Evolutionary conservation across 139 green algal species (phyloP), one percentile per base, ranked within the genome.

Genomic region (Nannochloris sp.): DNA sequence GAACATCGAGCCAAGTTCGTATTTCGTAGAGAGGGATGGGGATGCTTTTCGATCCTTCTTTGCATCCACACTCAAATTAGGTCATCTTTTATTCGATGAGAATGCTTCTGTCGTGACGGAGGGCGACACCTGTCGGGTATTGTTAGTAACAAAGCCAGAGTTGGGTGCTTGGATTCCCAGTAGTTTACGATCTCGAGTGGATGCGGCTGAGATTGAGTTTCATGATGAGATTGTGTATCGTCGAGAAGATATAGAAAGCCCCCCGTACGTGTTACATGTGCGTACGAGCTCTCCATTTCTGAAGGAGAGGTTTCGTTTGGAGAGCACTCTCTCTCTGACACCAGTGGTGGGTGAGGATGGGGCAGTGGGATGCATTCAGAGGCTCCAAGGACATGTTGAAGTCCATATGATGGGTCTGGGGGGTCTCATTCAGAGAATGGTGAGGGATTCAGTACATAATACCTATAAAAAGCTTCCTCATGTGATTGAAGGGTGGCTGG

Each of bases 101-200:
- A 40, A 40, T 40, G 33, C 33, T 40, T 40, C 33, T 40, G 33
- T 13, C 33, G 33, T 40, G 46, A 53, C 16, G 46, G n/a, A 53
- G 46, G 17, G n/a, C n/a, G 46, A 53, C 17, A 53, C 16, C 16
- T 28, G 16, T 53, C 62, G 64, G 59, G 71, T 78, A 17, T 57
- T 53, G 17, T 56, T 79, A 29, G 64, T 78, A n/a, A 79, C 73
- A 11, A 68, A 69, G 37, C 73, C 63, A n/a, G 69, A 79, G 5
- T 51, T 79, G 58, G 60, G 44, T 43, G 62, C 25, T 36, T 79
- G 61, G 71, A 62, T 79, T 17, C 68, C 68, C 17, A 57, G 36
- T 25, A 8, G 17, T 14, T 16, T 74, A 17, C 58, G 59, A 46
- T 25, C 25, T 45, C 31, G 37, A 26, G 31, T 69, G 17, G 49